Evolutionary conservation across 2,329 filamentous ascomycete genomes (phyloP).

Genomic region (Coniochaeta sp.): DNA sequence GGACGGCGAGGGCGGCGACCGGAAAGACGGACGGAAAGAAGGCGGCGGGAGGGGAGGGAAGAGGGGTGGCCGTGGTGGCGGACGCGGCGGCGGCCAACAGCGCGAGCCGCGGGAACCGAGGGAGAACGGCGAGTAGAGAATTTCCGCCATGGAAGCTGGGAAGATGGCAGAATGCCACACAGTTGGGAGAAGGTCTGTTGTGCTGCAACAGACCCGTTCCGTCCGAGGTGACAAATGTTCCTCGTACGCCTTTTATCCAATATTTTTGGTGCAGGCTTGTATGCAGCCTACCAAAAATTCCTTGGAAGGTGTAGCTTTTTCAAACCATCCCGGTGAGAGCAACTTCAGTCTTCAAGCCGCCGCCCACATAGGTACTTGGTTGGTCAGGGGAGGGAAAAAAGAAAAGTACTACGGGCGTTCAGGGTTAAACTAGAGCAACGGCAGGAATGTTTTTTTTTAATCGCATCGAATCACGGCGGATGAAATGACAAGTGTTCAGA

Average conservation of each 20-base stretch:
- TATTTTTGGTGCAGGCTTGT: not conserved
- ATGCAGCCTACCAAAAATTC: not conserved
- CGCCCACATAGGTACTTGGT: not conserved
- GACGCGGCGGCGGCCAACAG: constrained; percentile 42
- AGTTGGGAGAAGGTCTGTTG: not conserved
- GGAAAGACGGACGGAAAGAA: constrained; percentile 27
- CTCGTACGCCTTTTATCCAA: not conserved
- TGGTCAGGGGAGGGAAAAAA: not conserved
- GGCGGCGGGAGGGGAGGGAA: constrained; percentile 33
- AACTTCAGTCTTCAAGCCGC: not conserved
- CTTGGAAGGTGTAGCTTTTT: not conserved
- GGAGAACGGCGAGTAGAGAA: constrained; percentile 26
- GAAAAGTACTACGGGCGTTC: not conserved
- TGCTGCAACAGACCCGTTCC: not conserved
- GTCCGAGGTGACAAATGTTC: not conserved
- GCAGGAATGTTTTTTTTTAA: not conserved
- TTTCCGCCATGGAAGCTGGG: not conserved
- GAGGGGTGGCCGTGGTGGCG: constrained; percentile 32
- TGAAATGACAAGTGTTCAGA: not conserved
- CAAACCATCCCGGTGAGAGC: not conserved
- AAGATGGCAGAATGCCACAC: not conserved
- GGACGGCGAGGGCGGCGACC: constrained; percentile 39
- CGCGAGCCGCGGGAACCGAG: constrained; percentile 42
- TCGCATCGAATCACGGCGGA: not conserved
- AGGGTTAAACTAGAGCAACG: not conserved